These are phyloP conservation scores for Candida multigemmis DNA, from an alignment of 805 yeast species.

Conservation along the genomic window DNA sequence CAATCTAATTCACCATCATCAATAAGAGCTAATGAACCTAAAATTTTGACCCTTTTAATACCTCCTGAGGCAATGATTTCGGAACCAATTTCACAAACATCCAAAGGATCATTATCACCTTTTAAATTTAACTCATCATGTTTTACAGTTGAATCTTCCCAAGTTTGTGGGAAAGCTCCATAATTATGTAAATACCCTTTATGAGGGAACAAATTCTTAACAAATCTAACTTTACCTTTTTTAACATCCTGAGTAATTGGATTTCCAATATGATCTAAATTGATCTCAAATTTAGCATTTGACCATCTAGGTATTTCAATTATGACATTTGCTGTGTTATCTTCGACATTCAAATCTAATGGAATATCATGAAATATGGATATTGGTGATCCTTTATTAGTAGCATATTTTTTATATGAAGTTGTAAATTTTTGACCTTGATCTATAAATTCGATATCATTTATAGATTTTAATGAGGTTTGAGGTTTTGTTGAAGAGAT, in stretches of 20 bases:
- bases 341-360: slow-evolving; percentile 32
- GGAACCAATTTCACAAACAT: slow-evolving; percentile 83
- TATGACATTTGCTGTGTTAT: slow-evolving; percentile 35
- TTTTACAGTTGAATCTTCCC: slow-evolving; percentile 83
- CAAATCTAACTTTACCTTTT: slow-evolving; percentile 68
- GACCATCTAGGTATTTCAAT: slow-evolving; percentile 56
- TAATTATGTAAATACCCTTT: slow-evolving; percentile 83
- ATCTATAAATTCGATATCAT: too few relatives aligned
- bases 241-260: slow-evolving; percentile 78
- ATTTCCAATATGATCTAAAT: slow-evolving; percentile 47
- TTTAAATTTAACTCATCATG: slow-evolving; percentile 31
- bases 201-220: slow-evolving; percentile 71
- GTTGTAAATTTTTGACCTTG: slow-evolving; percentile 28
- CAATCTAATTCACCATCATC: slow-evolving; percentile 90
- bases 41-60: slow-evolving; percentile 80
- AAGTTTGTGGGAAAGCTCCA: slow-evolving; percentile 88
- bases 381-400: slow-evolving; percentile 36
- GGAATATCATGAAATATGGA: slow-evolving; percentile 74
- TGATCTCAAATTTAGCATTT: slow-evolving; percentile 77
- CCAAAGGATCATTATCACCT: slow-evolving; percentile 41
- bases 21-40: slow-evolving; percentile 90
- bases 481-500: too few relatives aligned
- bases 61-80: slow-evolving; percentile 58
- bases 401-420: slow-evolving; percentile 34
- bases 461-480: too few relatives aligned